These are phyloP conservation scores for Miscanthus sacchariflorus DNA, from an alignment of 202 grass and related monocot species.

Conservation along the genomic window DNA sequence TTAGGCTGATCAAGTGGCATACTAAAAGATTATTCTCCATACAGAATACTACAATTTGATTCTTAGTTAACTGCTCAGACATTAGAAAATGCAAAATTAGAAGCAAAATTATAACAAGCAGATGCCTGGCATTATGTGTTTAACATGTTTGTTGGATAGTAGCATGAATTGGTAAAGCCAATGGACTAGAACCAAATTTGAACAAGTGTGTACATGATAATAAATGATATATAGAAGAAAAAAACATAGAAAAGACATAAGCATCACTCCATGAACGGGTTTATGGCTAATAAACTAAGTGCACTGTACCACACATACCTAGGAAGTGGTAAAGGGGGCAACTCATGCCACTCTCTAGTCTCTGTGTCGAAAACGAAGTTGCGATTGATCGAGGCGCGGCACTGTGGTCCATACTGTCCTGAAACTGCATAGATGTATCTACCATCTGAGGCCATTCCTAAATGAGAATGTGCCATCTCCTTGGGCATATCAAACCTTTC, in stretches of 20 bases:
- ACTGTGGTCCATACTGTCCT: constrained; percentile 88
- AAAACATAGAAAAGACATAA: background rate
- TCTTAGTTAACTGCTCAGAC: background rate
- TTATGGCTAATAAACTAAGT: background rate
- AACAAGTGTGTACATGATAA: background rate
- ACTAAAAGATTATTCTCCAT: background rate
- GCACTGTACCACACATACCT: constrained; percentile 55
- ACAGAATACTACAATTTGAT: background rate
- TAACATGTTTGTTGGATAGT: background rate
- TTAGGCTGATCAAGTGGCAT: background rate
- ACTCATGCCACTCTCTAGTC: constrained; percentile 64
- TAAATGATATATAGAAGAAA: background rate
- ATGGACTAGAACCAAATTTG: background rate
- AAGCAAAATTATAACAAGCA: background rate
- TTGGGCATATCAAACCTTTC: constrained; percentile 79
- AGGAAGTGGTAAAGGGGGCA: constrained; percentile 76
- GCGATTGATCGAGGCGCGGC: constrained; percentile 59
- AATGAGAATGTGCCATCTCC: constrained; percentile 87
- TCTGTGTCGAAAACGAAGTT: constrained; percentile 88
- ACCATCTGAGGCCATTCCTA: constrained; percentile 86
- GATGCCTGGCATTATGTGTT: background rate
- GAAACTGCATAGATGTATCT: constrained; percentile 86
- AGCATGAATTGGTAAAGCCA: background rate
- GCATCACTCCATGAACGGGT: background rate
- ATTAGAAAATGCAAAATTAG: constrained; percentile 1